Base-by-base conservation (phyloP, 2,329 filamentous ascomycete genomes). In the Torrubiella hemipterigena region DNA sequence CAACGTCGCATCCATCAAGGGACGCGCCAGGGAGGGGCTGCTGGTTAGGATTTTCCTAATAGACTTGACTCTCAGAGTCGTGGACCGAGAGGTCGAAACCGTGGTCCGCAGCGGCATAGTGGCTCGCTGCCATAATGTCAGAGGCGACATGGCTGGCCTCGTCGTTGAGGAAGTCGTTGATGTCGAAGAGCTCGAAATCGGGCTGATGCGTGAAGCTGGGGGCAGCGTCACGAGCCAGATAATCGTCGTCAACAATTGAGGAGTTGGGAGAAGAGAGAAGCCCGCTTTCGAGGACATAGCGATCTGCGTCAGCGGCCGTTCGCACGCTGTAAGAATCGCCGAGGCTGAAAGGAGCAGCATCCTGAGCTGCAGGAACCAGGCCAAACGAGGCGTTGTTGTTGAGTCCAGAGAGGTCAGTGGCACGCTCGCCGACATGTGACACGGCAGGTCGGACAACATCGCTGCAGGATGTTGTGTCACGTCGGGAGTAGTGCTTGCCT, bases 371-470 rank as follows among this genome's bases (percentile, higher is more conserved):
- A 68, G 65, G 51, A 51, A 52, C 48, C 62, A 64, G 38, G 52
- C 54, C 48, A 58, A 60, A 43, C 50, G 50, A 51, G 50, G 54
- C 38, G 39, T 47, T 39, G 55, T 60, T 52, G 49, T 62, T 42
- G 56, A 62, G 46, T 49, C 51, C 52, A 43, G 50, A 52, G 58
- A 63, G 47, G 56, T 55, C 54, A 53, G 56, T 49, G 62, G 58
- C 57, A 61, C 65, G 61, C 70, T 71, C 68, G 65, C 73, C 81
- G 82, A 89, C 79, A 76, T 87, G 89, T 79, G 91, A 96, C 91
- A 98, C 91, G 81, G 91, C 91, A 93, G 91, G 91, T 94, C 91
- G 12, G 34, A 96, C 91, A 96, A 95, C 89, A 95, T 80, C 87
- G 73, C 91, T 72, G 91, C 91, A 96, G 91, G 87, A 94, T 93